A percentile compares a stretch with the other conserved stretches of the same genome.
These are phyloP conservation scores for Neonectria magnoliae DNA, from an alignment of 2,329 filamentous ascomycete species.

Conservation along the genomic window DNA sequence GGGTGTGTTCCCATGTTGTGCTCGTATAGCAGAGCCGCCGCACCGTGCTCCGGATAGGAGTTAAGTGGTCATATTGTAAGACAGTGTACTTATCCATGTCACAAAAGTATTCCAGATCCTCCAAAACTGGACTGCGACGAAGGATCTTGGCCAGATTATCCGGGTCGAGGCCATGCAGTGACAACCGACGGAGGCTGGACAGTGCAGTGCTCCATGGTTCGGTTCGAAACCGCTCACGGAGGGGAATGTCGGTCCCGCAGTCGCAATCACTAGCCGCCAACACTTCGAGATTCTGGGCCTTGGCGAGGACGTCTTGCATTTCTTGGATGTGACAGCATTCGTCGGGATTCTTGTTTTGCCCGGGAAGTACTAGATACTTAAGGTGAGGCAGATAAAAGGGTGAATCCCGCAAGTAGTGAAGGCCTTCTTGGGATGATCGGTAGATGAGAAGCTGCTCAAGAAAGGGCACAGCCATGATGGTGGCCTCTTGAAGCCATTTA, in stretches of 20 bases:
- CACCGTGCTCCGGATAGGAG: slow-evolving; percentile 30
- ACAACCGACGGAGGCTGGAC: slow-evolving; percentile 37
- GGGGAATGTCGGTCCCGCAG: slow-evolving; percentile 39
- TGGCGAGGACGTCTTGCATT: slow-evolving; percentile 41
- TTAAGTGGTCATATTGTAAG: slow-evolving; percentile 37
- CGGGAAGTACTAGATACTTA: slow-evolving; percentile 41
- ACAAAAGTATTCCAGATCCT: slow-evolving; percentile 43
- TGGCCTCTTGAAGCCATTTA: slow-evolving; percentile 42
- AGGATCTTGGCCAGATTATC: slow-evolving; percentile 42
- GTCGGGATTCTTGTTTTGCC: slow-evolving; percentile 37
- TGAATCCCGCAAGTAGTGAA: slow-evolving; percentile 41
- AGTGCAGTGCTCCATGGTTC: slow-evolving; percentile 41
- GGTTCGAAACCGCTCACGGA: slow-evolving; percentile 38
- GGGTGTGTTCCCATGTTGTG: slow-evolving; percentile 40
- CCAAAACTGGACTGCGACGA: slow-evolving; percentile 36
- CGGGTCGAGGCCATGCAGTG: slow-evolving; percentile 40
- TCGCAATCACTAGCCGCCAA: slow-evolving; percentile 40
- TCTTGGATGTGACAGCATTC: slow-evolving; percentile 43
- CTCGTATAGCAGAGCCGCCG: slow-evolving; percentile 40
- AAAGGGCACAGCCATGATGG: slow-evolving; percentile 43
- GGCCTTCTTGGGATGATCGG: slow-evolving; percentile 39
- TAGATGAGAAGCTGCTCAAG: slow-evolving; percentile 42
- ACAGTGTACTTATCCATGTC: slow-evolving; percentile 44
- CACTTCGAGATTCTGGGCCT: slow-evolving; percentile 41
- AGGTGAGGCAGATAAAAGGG: slow-evolving; percentile 42